These are phyloP conservation scores for Ustilago tritici DNA, from an alignment of 1,284 basidiomycete species.

Conservation along the genomic window DNA sequence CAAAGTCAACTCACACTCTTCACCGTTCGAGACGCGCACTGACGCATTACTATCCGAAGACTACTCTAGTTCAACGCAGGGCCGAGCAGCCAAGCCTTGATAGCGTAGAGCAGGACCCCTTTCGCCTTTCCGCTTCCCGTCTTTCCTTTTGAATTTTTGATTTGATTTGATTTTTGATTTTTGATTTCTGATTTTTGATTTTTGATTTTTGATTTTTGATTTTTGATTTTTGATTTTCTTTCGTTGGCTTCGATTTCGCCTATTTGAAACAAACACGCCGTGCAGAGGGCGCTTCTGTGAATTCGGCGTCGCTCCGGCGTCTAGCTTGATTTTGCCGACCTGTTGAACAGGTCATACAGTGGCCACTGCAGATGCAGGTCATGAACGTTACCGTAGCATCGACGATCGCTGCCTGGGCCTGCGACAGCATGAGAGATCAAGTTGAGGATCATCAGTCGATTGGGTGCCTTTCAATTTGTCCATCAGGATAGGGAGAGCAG, in stretches of 20 bases:
- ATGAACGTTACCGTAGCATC: neutral
- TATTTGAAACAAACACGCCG: neutral
- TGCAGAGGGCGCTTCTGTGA: constrained; percentile 1
- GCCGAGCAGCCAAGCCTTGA: neutral
- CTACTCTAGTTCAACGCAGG: neutral
- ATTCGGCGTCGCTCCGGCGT: constrained; percentile 1
- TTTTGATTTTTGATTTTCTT: neutral
- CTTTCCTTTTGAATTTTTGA: neutral
- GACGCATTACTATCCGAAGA: neutral
- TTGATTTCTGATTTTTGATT: neutral
- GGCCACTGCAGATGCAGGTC: too few relatives aligned
- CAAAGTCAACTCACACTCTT: too few relatives aligned
- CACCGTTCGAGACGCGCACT: neutral
- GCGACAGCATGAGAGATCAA: too few relatives aligned
- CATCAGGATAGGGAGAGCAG: neutral
- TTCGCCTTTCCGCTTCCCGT: neutral
- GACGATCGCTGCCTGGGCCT: too few relatives aligned
- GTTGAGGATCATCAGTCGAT: too few relatives aligned
- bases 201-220: too few relatives aligned
- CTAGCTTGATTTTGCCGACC: neutral
- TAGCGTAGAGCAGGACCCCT: neutral
- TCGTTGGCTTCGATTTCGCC: neutral
- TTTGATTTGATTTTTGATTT: too few relatives aligned
- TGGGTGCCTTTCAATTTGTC: too few relatives aligned
- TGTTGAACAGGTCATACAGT: neutral